Percentiles rank a stretch among this genome's conserved stretches.
phyloP scores from a whole-genome alignment of 331 rosid species.

The Pyracantha coccinea region DNA sequence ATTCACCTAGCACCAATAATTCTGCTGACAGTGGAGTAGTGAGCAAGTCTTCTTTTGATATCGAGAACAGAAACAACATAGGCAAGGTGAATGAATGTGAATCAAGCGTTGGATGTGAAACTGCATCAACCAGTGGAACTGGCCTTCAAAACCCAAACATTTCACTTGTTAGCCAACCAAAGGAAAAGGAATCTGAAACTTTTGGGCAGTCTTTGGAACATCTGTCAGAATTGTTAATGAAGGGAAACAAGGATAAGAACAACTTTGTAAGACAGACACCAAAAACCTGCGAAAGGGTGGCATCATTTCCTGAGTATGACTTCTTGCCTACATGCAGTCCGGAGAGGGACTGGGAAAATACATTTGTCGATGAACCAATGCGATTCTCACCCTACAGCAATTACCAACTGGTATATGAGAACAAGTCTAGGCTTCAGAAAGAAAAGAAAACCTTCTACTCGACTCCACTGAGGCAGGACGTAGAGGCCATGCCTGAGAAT shows the following conservation, averaged over 20 bases:
- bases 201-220: constrained; percentile 17
- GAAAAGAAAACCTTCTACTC: constrained; percentile 18
- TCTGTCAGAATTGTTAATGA: constrained; percentile 15
- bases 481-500: constrained; percentile 17
- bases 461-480: constrained; percentile 18
- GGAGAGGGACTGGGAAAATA: constrained; percentile 1
- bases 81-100: constrained; percentile 23
- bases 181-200: constrained; percentile 22
- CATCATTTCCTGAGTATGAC: constrained; percentile 27
- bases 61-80: constrained; percentile 14
- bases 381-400: constrained; percentile 22
- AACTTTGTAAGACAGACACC: constrained; percentile 11
- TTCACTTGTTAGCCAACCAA: constrained; percentile 4
- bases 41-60: constrained; percentile 21
- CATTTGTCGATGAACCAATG: constrained; percentile 6
- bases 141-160: constrained; percentile 8
- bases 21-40: constrained; percentile 5
- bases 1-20: constrained; percentile 1
- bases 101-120: constrained; percentile 25
- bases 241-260: constrained; percentile 20
- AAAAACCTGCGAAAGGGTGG: constrained; percentile 19
- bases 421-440: constrained; percentile 31
- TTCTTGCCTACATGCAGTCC: constrained; percentile 21
- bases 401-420: constrained; percentile 21
- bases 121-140: constrained; percentile 35